Base-by-base conservation (phyloP, 2,329 filamentous ascomycete genomes). In the Pyricularia sp. region DNA sequence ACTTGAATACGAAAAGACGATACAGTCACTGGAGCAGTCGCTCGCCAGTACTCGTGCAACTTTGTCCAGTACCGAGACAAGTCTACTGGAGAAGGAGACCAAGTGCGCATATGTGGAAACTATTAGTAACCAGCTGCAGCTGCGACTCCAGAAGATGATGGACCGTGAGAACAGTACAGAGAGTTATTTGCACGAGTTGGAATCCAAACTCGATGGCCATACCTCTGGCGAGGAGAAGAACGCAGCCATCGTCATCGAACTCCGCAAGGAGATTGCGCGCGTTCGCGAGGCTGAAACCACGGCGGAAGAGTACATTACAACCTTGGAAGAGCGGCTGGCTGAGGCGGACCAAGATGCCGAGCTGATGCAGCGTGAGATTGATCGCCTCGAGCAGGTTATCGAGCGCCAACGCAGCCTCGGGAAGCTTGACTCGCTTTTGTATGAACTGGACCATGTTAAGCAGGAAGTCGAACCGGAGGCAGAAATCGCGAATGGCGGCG, bases 1-100 rank as follows among this genome's bases (percentile, higher is more conserved):
- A 3, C 82, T 98, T 66, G 95, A 99, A 79, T 99, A 99, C 77
- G 96, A 99, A 78, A 98, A 97, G 84, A 99, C 96, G 0, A 99
- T 99, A 66, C 94, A 98, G 77, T 91, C 88, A 68, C 85, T 99
- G 20, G 95, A 99, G 78, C 89, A 93, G 67, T 97, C 94, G 1
- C 86, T 99, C 17, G 94, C 94, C 0, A 95, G 89, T 75, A 98
- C 95, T 1, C 88, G 95, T 69, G 85, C 91, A 42, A 93, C 92
- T 0, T 83, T 99, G 31, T 91, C 95, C 12, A 90, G 83, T 72
- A 94, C 92, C 0, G 96, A 99, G 78, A 95, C 93, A 68, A 90
- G 83, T 69, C 83, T 99, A 28, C 84, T 98, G 2, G 96, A 99
- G 78, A 95, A 92, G 77, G 95, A 99, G 79, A 95, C 92, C 14